Conservation (phyloP, 2,329 filamentous ascomycete genomes). For the Trichophyton benhamiae region DNA sequence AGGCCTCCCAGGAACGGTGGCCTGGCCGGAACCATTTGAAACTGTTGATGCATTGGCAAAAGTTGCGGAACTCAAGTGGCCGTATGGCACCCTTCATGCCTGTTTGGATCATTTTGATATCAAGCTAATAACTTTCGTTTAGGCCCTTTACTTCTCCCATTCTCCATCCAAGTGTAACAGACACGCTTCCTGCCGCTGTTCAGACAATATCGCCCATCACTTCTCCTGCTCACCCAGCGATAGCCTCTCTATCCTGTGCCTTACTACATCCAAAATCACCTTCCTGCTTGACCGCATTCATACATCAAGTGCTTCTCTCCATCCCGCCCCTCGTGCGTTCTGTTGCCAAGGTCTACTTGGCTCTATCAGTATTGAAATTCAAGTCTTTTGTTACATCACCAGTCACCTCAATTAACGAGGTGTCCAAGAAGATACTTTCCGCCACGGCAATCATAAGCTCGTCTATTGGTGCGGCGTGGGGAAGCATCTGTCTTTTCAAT, state of each 20-base stretch:
- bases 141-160: slow-evolving; percentile 73
- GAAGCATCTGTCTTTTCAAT: slow-evolving; percentile 79
- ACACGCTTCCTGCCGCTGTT: slow-evolving; percentile 46
- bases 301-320: slow-evolving; percentile 74
- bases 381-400: slow-evolving; percentile 58
- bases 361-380: slow-evolving; percentile 56
- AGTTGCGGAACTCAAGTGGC: slow-evolving; percentile 75
- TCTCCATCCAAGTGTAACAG: slow-evolving; percentile 60
- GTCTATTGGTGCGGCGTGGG: slow-evolving; percentile 79
- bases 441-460: slow-evolving; percentile 69
- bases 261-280: slow-evolving; percentile 78
- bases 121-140: slow-evolving; percentile 13
- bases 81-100: slow-evolving; percentile 41
- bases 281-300: slow-evolving; percentile 73
- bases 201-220: slow-evolving; percentile 67
- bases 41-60: slow-evolving; percentile 70
- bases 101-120: not conserved
- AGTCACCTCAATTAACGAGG: slow-evolving; percentile 49
- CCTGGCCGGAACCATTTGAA: slow-evolving; percentile 64
- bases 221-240: slow-evolving; percentile 72
- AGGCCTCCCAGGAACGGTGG: slow-evolving; percentile 51
- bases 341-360: slow-evolving; percentile 53
- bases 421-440: slow-evolving; percentile 58
- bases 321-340: slow-evolving; percentile 69
- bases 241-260: slow-evolving; percentile 75